Conservation (phyloP, 208 protist species). For the Herpetomonas muscarum region DNA sequence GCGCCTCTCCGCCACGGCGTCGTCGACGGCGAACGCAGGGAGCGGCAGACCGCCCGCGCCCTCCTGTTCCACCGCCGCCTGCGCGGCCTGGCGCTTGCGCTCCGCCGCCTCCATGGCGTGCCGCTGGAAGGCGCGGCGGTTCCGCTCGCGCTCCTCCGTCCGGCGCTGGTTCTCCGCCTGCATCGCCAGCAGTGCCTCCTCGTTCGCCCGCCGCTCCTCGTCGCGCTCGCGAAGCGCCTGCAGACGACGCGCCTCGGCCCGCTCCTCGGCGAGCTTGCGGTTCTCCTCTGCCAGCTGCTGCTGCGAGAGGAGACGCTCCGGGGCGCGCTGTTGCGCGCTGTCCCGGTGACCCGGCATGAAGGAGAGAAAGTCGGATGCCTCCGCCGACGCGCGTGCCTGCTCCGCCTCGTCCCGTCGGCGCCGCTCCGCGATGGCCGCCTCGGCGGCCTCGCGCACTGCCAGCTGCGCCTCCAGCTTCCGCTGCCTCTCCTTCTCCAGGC, state of each 20-base stretch:
- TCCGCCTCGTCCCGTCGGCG: neutral
- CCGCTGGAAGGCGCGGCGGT: neutral
- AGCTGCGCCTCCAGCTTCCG: constrained; percentile 7
- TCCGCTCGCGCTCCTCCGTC: neutral
- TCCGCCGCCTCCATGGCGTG: neutral
- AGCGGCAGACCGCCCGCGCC: neutral
- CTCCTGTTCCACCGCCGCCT: neutral
- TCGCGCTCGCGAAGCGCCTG: neutral
- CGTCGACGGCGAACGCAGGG: neutral
- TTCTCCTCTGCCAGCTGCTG: constrained; percentile 4
- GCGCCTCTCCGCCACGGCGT: constrained; percentile 3
- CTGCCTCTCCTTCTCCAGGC: constrained; percentile 2
- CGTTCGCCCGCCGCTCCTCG: neutral
- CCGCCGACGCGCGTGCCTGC: constrained; percentile 1
- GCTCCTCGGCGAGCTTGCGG: neutral
- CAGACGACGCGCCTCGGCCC: neutral
- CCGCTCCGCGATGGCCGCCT: neutral
- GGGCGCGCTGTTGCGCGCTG: neutral
- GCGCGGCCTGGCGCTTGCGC: neutral
- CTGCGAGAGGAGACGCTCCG: neutral
- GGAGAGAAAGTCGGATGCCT: neutral
- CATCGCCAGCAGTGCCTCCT: neutral
- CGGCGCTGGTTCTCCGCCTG: neutral
- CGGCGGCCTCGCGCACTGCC: constrained; percentile 11
- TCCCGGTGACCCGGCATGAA: neutral